Conservation (phyloP, 1,284 basidiomycete species). For the Athelia sp. region DNA sequence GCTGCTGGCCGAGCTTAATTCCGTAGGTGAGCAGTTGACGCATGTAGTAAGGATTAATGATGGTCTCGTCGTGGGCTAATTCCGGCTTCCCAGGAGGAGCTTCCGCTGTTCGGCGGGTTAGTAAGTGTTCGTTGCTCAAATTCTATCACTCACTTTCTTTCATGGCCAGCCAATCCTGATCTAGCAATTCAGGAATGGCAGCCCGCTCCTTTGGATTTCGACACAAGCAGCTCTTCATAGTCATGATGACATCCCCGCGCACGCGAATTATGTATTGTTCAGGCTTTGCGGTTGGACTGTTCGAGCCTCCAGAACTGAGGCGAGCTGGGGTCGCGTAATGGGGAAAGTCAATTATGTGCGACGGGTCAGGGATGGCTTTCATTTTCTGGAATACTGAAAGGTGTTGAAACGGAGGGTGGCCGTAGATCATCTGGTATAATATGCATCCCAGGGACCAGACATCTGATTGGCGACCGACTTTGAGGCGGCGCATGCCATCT, state of each 20-base stretch:
- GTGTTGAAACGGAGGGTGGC: constrained; percentile 87
- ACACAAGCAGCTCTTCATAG: constrained; percentile 71
- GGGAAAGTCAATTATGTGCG: constrained; percentile 73
- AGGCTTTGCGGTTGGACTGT: constrained; percentile 43
- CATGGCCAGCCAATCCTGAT: constrained; percentile 63
- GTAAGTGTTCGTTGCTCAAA: background rate
- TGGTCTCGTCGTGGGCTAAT: constrained; percentile 51
- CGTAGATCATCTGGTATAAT: constrained; percentile 97
- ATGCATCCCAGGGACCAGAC: constrained; percentile 99
- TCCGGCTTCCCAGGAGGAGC: constrained; percentile 25
- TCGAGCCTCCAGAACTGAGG: constrained; percentile 14
- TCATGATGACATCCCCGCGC: constrained; percentile 62
- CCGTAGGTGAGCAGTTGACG: constrained; percentile 63
- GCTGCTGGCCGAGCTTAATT: constrained; percentile 45
- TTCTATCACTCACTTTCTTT: constrained; percentile 36
- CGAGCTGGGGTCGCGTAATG: constrained; percentile 52
- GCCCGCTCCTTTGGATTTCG: constrained; percentile 74
- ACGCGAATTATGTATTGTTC: constrained; percentile 64
- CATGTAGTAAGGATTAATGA: constrained; percentile 76
- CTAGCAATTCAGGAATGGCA: constrained; percentile 74
- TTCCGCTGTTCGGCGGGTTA: constrained; percentile 16
- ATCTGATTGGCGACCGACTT: constrained; percentile 85
- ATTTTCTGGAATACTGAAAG: constrained; percentile 83
- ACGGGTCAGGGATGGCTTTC: constrained; percentile 78
- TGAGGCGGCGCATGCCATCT: constrained; percentile 71